Base-by-base conservation (phyloP, 2,329 filamentous ascomycete genomes). In the Scytalidium lignicola region DNA sequence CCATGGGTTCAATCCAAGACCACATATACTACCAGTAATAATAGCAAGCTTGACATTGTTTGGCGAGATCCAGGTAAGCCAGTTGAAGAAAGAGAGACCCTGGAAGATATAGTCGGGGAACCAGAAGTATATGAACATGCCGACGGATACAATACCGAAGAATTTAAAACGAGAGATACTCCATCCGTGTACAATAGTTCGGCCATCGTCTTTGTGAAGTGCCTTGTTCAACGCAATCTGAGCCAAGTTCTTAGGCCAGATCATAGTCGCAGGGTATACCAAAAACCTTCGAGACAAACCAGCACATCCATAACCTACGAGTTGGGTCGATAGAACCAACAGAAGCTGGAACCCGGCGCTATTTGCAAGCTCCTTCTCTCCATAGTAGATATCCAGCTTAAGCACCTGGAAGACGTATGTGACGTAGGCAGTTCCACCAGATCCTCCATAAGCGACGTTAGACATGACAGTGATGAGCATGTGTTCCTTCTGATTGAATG, bases 401-500 rank as follows among this genome's bases (percentile, higher is more conserved):
- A 61, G 57, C 13, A 63, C 63, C 4, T 65, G 58, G 21, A 9
- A 37, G 7, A 7, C 26, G n/a, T n/a, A n/a, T 28, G 26, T 28
- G 32, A 37, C 10, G 15, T 37, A 62, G 52, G 4, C 55, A 58
- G 15, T 55, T 58, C 47, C 57, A n/a, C 43, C 51, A 26, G 20
- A 5, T 8, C 23, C 23, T 6, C 23, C 10, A n/a, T n/a, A n/a
- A 26, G 6, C 23, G 6, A 26, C 23, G 10, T 21, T 17, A 43
- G n/a, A 43, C 6, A 43, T 71, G 52, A 72, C 71, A 0, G 68
- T 72, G 0, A 65, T 57, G 43, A 72, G 68, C 58, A 72, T 67
- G 50, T 72, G 70, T 57, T 73, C 70, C 52, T 72, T 72, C 55
- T 65, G 68, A 0, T 63, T 67, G 68, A 69, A 73, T 0, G 67